phyloP scores from a whole-genome alignment of 2,329 filamentous ascomycete genomes.

The Rhynchosporium graminicola region DNA sequence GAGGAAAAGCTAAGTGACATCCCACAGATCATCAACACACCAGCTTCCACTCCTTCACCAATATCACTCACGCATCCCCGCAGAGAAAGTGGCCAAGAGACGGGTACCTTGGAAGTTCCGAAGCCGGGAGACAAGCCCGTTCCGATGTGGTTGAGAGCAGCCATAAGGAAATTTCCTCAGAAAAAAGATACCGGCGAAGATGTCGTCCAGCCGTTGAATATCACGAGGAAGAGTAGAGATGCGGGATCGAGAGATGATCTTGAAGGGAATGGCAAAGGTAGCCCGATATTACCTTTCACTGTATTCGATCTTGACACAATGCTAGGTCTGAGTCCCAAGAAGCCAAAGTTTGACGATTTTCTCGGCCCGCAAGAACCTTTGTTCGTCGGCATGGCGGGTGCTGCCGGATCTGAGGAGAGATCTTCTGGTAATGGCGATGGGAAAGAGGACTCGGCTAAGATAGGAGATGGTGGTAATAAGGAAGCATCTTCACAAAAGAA shows the following conservation, averaged over 20 bases:
- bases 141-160: background rate
- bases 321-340: background rate
- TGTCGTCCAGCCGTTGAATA: background rate
- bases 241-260: background rate
- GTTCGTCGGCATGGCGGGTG: background rate
- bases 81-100: background rate
- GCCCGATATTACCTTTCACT: background rate
- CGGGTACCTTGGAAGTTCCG: background rate
- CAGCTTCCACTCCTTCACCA: background rate
- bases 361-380: background rate
- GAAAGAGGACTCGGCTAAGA: background rate
- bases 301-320: background rate
- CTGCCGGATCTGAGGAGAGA: background rate
- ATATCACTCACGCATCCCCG: background rate
- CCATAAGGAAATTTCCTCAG: background rate
- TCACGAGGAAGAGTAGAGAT: background rate
- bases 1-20: background rate
- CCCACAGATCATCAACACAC: background rate
- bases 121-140: background rate
- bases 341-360: background rate
- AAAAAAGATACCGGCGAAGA: background rate
- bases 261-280: background rate
- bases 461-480: background rate
- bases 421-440: background rate
- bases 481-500: background rate